Percentiles rank a stretch among this genome's conserved stretches.
phyloP scores from a whole-genome alignment of 495 filamentous ascomycete species.

The Paragyromitra xinjiangensis region DNA sequence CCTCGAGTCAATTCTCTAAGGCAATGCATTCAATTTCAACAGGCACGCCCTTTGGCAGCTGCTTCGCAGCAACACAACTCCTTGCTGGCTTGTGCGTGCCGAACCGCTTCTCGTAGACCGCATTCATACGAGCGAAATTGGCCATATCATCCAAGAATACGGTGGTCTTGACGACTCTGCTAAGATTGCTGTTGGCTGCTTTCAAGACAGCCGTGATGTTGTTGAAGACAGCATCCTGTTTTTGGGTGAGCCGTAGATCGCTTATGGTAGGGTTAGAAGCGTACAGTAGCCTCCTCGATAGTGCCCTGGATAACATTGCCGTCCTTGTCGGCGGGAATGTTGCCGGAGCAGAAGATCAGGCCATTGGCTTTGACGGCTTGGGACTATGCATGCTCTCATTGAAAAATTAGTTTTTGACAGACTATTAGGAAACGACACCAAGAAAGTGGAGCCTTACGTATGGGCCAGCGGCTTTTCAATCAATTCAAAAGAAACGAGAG shows the following conservation, averaged over 20 bases:
- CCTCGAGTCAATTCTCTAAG: conserved; percentile 59
- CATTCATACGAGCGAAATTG: conserved; percentile 81
- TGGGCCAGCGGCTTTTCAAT: conserved; percentile 55
- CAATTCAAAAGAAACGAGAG: background rate
- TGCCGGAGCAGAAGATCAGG: conserved; percentile 90
- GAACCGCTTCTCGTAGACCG: conserved; percentile 87
- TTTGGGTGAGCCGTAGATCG: background rate
- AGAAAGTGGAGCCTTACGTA: conserved; percentile 42
- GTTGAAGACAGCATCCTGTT: conserved; percentile 60
- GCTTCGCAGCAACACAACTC: conserved; percentile 88
- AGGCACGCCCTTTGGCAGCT: conserved; percentile 87
- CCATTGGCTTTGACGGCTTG: conserved; percentile 86
- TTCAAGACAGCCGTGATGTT: conserved; percentile 73
- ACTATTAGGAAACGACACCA: background rate
- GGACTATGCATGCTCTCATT: conserved; percentile 64
- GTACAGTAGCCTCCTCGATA: conserved; percentile 68
- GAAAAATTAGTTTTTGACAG: conserved; percentile 3
- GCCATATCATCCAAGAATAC: conserved; percentile 76
- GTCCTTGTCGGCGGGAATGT: conserved; percentile 80
- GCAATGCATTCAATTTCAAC: conserved; percentile 91
- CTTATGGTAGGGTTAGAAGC: conserved; percentile 43
- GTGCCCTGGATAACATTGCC: conserved; percentile 78
- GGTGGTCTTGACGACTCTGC: conserved; percentile 74
- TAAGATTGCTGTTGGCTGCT: conserved; percentile 69
- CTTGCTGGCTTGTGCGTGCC: conserved; percentile 76